Conservation (phyloP, 2,329 filamentous ascomycete species). For the Coniochaeta pulveracea region DNA sequence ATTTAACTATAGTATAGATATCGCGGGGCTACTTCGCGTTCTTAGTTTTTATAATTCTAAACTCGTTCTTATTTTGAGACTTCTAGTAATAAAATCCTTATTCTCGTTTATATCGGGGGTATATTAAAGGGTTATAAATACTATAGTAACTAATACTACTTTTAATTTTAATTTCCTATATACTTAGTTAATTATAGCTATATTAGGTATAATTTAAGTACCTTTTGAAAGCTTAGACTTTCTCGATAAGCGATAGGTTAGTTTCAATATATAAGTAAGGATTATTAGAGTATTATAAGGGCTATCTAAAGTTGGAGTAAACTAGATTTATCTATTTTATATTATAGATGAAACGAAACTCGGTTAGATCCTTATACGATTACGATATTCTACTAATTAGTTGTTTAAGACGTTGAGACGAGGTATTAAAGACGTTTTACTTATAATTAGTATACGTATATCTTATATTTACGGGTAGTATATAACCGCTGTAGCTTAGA, state of each 20-base stretch:
- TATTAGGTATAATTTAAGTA: neutral
- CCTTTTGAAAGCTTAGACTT: neutral
- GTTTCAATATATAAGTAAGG: neutral
- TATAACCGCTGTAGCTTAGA: slow-evolving; percentile 5
- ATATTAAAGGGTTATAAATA: neutral
- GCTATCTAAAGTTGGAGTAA: neutral
- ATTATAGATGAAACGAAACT: slow-evolving; percentile 7
- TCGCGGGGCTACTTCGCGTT: no score
- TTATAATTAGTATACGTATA: slow-evolving; percentile 5
- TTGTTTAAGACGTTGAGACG: slow-evolving; percentile 5
- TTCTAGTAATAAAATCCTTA: neutral
- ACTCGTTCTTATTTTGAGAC: neutral
- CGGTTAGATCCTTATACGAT: slow-evolving; percentile 5
- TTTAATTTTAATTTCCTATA: neutral
- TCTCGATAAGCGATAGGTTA: neutral
- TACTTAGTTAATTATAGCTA: neutral
- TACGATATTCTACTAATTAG: slow-evolving; percentile 6
- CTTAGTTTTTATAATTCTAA: neutral
- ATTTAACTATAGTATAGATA: no score
- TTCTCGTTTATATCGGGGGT: no score
- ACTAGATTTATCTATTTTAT: slow-evolving; percentile 6
- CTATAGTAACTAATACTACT: neutral
- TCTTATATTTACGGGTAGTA: slow-evolving; percentile 7
- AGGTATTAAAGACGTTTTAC: slow-evolving; percentile 5
- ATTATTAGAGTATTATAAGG: neutral